Conservation (phyloP, 1,284 basidiomycete species). For the Pyrrhoderma lamaoense region DNA sequence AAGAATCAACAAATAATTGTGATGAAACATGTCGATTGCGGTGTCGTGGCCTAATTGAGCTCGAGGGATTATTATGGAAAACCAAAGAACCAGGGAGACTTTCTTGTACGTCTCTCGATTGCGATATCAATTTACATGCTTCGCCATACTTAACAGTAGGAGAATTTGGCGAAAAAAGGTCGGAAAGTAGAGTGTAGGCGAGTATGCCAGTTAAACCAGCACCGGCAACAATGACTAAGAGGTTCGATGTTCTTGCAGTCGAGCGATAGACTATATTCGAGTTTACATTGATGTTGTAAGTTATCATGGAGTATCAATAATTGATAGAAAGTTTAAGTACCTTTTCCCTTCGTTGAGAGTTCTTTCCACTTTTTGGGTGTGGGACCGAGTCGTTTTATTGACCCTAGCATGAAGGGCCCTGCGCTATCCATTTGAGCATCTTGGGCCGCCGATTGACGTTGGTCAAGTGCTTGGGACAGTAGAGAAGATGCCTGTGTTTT, state of each 20-base stretch:
- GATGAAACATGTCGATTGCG: constrained; percentile 72
- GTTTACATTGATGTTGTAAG: constrained; percentile 10
- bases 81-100: constrained; percentile 56
- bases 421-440: constrained; percentile 45
- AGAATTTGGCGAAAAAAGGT: constrained; percentile 89
- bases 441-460: constrained; percentile 38
- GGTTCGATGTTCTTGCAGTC: constrained; percentile 73
- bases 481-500: constrained; percentile 42
- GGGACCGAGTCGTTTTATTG: constrained; percentile 51
- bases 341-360: constrained; percentile 74
- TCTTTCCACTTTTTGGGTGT: constrained; percentile 76
- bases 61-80: constrained; percentile 75
- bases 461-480: constrained; percentile 63
- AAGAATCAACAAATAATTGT: constrained; percentile 59
- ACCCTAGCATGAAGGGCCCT: constrained; percentile 79
- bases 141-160: constrained; percentile 85
- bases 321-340: constrained; percentile 37
- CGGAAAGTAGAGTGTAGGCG: constrained; percentile 79
- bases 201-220: constrained; percentile 76
- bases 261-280: constrained; percentile 59
- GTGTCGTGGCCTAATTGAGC: constrained; percentile 62
- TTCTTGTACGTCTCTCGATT: constrained; percentile 59
- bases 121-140: constrained; percentile 78
- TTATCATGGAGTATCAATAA: constrained; percentile 13
- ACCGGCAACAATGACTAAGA: constrained; percentile 78